Evolutionary conservation across 225 moss, liverwort and hornwort genomes (phyloP).

Genomic region (Pseudoscleropodium purum): DNA sequence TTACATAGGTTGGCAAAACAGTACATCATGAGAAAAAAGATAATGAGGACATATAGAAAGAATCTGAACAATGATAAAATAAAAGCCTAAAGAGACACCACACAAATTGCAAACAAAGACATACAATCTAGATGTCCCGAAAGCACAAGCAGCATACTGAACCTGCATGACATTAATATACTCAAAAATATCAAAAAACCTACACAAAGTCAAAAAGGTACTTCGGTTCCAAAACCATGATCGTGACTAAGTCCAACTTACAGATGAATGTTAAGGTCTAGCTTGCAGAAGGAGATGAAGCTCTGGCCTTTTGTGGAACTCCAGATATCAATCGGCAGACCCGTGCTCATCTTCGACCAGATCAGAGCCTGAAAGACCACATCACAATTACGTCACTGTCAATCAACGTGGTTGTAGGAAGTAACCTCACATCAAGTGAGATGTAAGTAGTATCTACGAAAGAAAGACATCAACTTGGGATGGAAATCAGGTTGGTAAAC

Average conservation of each 20-base stretch:
- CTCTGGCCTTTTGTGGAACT: conserved; percentile 65
- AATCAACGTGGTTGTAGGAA: not conserved
- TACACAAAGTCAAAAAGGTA: not conserved
- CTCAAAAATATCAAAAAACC: not conserved
- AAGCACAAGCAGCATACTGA: not conserved
- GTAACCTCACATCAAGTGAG: not conserved
- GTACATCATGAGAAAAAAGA: not conserved
- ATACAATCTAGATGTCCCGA: not conserved
- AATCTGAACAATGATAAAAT: not conserved
- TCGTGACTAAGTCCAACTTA: conserved; percentile 28
- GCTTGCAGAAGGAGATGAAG: conserved; percentile 82
- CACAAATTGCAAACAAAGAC: not conserved
- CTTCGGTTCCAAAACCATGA: not conserved
- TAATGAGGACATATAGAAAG: not conserved
- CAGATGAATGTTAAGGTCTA: conserved; percentile 91
- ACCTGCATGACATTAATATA: not conserved
- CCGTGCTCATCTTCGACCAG: conserved; percentile 99
- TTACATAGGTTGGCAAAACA: not conserved
- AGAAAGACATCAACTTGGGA: not conserved
- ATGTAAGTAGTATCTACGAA: not conserved
- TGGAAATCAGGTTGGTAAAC: not conserved
- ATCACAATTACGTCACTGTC: not conserved
- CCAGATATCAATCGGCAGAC: conserved; percentile 94
- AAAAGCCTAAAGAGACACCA: not conserved
- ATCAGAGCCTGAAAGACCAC: conserved; percentile 70